Percentiles rank a stretch among this genome's conserved stretches.
These are phyloP conservation scores for Antarctomyces pellizariae DNA, from an alignment of 495 filamentous ascomycete species.

Conservation along the genomic window DNA sequence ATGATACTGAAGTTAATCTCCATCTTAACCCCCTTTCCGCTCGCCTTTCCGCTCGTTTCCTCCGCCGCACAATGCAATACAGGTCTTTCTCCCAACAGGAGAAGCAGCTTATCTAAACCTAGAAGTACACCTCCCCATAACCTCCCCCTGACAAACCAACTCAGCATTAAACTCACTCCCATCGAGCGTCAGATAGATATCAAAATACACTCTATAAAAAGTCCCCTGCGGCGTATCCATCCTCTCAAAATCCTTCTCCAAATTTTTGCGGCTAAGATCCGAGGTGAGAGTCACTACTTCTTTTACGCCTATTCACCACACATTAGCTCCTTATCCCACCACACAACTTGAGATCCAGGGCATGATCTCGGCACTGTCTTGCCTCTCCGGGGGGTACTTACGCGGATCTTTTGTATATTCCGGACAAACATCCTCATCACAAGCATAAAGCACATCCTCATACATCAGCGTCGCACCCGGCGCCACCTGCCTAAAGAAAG, in stretches of 20 bases:
- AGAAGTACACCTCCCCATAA: slow-evolving; percentile 90
- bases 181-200: slow-evolving; percentile 81
- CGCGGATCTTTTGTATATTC: slow-evolving; percentile 98
- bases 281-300: slow-evolving; percentile 96
- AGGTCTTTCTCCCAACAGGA: too few species aligned
- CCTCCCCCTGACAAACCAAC: slow-evolving; percentile 92
- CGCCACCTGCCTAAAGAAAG: slow-evolving; percentile 94
- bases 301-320: slow-evolving; percentile 98
- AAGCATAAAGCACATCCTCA: slow-evolving; percentile 94
- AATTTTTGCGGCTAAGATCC: slow-evolving; percentile 89
- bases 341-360: too few species aligned
- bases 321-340: too few species aligned
- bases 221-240: slow-evolving; percentile 98
- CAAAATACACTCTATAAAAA: slow-evolving; percentile 74
- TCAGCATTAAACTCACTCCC: slow-evolving; percentile 96
- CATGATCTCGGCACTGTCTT: too few species aligned
- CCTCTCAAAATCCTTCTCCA: slow-evolving; percentile 96
- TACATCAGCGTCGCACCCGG: slow-evolving; percentile 98
- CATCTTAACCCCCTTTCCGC: too few species aligned
- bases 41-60: too few species aligned
- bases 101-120: slow-evolving; percentile 37
- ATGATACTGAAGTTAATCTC: too few species aligned
- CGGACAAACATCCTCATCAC: slow-evolving; percentile 92
- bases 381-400: slow-evolving; percentile 31
- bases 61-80: too few species aligned